phyloP scores from a whole-genome alignment of 163 green algal species.

The Botryococcus braunii region DNA sequence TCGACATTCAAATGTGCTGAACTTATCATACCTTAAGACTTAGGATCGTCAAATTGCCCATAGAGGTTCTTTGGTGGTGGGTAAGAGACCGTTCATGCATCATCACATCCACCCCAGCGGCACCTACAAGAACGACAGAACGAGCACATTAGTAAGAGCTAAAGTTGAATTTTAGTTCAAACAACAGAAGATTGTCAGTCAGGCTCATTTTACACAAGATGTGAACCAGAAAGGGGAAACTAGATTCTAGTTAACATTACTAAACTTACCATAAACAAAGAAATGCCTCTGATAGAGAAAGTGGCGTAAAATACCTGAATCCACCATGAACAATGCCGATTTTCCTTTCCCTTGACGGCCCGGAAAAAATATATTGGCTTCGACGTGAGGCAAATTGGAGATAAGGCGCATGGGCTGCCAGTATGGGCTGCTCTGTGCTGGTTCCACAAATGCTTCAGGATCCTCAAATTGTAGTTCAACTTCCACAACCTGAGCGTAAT shows the following conservation, averaged over 20 bases:
- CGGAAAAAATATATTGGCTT: slow-evolving; percentile 24
- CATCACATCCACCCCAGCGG: slow-evolving; percentile 62
- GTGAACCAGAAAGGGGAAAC: no score
- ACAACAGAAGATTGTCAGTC: no score
- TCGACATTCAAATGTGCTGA: slow-evolving; percentile 1
- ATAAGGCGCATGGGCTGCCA: slow-evolving; percentile 17
- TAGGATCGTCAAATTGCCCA: slow-evolving; percentile 1
- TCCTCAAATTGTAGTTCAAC: slow-evolving; percentile 7
- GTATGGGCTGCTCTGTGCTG: background rate
- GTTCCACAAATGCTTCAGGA: slow-evolving; percentile 1
- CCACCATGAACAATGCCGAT: slow-evolving; percentile 60
- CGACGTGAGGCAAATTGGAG: slow-evolving; percentile 57
- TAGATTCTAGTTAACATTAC: no score
- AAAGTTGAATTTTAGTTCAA: no score
- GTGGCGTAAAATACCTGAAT: no score
- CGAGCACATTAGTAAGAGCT: no score
- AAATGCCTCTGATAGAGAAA: no score
- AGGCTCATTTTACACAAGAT: no score
- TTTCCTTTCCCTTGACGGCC: slow-evolving; percentile 2
- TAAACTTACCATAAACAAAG: no score
- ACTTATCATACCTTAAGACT: slow-evolving; percentile 10
- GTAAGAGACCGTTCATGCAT: slow-evolving; percentile 47
- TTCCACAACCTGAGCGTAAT: background rate
- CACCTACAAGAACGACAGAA: no score
- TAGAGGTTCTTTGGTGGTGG: slow-evolving; percentile 33